A percentile compares a stretch with the other conserved stretches of the same genome.
Conservation (phyloP, 1,284 basidiomycete genomes). For the Puccinia triticina region DNA sequence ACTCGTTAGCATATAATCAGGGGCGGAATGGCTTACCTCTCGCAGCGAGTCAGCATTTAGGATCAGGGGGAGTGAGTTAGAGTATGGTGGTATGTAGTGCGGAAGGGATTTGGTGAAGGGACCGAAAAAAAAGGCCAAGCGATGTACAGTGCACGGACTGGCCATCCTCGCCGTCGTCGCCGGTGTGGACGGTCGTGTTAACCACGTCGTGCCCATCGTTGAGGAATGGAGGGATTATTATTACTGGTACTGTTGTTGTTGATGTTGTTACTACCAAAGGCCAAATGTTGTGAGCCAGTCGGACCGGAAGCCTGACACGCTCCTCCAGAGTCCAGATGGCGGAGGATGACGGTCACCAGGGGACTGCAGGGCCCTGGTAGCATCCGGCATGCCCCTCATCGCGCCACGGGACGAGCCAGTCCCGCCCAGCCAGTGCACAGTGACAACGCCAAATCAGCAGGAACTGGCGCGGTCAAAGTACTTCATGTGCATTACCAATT, state of each 20-base stretch:
- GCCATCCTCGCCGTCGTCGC: conserved; percentile 88
- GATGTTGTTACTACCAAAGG: too few relatives aligned
- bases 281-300: too few relatives aligned
- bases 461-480: too few relatives aligned
- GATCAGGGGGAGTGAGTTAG: conserved; percentile 52
- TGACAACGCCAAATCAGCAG: too few relatives aligned
- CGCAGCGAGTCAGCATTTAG: conserved; percentile 54
- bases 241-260: conserved; percentile 40
- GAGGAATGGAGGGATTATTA: conserved; percentile 32
- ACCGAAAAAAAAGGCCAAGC: background rate
- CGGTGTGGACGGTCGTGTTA: conserved; percentile 80
- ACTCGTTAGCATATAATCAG: background rate
- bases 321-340: too few relatives aligned
- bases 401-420: too few relatives aligned
- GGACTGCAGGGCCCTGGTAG: too few relatives aligned
- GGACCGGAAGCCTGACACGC: too few relatives aligned
- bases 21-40: conserved; percentile 41
- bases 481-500: too few relatives aligned
- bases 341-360: too few relatives aligned
- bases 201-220: conserved; percentile 62
- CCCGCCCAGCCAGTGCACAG: too few relatives aligned
- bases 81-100: conserved; percentile 52
- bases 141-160: conserved; percentile 58
- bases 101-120: conserved; percentile 49
- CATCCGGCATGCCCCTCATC: too few relatives aligned